Evolutionary conservation across 768 basidiomycete genomes (phyloP), one percentile per base, ranked within the genome.

Genomic region (Kwoniella sp.): DNA sequence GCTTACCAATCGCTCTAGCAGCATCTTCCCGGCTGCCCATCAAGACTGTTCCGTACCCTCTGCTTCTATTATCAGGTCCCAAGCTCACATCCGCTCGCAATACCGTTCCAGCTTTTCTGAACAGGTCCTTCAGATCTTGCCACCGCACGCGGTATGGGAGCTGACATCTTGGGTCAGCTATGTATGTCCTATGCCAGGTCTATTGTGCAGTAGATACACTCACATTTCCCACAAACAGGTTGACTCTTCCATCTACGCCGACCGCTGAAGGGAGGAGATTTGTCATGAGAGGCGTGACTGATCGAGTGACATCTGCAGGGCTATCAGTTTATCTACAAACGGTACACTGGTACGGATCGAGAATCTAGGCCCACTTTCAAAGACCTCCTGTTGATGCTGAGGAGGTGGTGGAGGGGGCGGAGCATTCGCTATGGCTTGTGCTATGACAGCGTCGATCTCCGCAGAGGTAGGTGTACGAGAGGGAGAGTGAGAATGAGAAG

Each of bases 71-170:
- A 80, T 93, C 92, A 1, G 91, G 90, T 3, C 91, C 87, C 31
- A 91, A 84, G 61, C 90, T 85, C 68, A 91, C 86, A 77, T 89
- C 87, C 45, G 93, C 89, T 55, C 90, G 85, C 38, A 92, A 83
- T 68, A 94, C 88, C 29, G 91, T 96, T 47, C 96, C 96, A 5
- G 95, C 91, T 70, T 91, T 90, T 38, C 95, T 87, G 81, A 99
- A 97, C 58, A 99, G 87, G 79, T 99, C 95, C 74, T 99, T 98
- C 68, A 99, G 86, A 83, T 99, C 96, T 83, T 99, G 96, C 96
- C 96, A 99, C 61, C 96, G 88, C 41, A 97, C 94, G 66, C 95
- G 86, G 82, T 95, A 98, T 0, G 96, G 96, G 26, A 99, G 86
- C 93, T 94, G n/a, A n/a, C n/a, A 65, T 9, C 20, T 13, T 41